Conservation (phyloP, 805 yeast species). For the Barnettozyma populi region DNA sequence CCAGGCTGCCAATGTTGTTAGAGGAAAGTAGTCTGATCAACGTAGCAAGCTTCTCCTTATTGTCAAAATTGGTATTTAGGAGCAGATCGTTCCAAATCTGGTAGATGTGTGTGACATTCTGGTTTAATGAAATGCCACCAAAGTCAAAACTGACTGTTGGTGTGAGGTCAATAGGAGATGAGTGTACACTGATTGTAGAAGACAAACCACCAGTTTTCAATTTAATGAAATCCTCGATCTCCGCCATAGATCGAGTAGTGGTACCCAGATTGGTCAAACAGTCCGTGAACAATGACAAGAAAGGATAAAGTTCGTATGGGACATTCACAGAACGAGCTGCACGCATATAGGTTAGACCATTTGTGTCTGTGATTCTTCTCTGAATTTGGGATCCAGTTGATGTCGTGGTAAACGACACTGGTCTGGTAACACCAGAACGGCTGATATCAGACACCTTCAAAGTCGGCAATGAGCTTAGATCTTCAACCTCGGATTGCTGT, state of each 20-base stretch:
- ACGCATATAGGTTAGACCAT: conserved; percentile 75
- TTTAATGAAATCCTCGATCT: conserved; percentile 80
- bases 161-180: conserved; percentile 47
- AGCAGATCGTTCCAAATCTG: conserved; percentile 68
- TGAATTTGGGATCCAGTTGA: conserved; percentile 26
- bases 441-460: conserved; percentile 71
- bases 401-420: conserved; percentile 26
- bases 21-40: conserved; percentile 70
- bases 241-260: conserved; percentile 57
- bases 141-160: conserved; percentile 51
- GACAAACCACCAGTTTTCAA: conserved; percentile 79
- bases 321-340: conserved; percentile 58
- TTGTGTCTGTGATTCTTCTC: conserved; percentile 60
- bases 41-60: conserved; percentile 63
- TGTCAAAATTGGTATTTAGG: conserved; percentile 59
- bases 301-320: conserved; percentile 60
- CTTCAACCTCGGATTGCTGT: conserved; percentile 65
- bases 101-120: conserved; percentile 55
- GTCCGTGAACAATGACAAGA: conserved; percentile 69
- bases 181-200: conserved; percentile 50
- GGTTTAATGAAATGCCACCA: conserved; percentile 65
- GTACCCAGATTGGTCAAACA: conserved; percentile 91
- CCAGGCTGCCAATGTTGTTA: conserved; percentile 71
- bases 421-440: conserved; percentile 38
- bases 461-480: conserved; percentile 75